Percentiles rank a stretch among this genome's conserved stretches.
Evolutionary conservation across 2,329 filamentous ascomycete species (phyloP).

Genomic region (Arthrobotrys sphaeroides): DNA sequence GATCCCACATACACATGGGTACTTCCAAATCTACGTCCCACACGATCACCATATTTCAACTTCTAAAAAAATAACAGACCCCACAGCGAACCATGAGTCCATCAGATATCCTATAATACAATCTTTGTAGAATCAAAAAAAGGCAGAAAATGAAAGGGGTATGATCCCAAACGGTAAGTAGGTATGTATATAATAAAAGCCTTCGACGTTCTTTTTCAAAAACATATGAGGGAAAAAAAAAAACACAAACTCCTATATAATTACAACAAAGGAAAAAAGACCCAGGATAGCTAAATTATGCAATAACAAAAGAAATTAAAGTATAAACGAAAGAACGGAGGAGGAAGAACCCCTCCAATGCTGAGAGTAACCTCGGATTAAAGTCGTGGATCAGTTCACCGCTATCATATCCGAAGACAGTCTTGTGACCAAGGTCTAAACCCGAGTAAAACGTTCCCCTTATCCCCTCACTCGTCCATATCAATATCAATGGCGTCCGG

Average conservation of each 20-base stretch:
- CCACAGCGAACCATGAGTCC: neutral
- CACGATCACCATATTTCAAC: too few relatives aligned
- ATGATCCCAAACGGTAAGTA: conserved; percentile 2
- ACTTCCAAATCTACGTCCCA: too few relatives aligned
- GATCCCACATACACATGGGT: too few relatives aligned
- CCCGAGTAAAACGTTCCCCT: neutral
- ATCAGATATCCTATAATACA: conserved; percentile 52
- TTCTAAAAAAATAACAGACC: neutral
- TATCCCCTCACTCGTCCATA: conserved; percentile 68
- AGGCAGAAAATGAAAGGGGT: too few relatives aligned
- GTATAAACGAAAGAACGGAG: conserved; percentile 1
- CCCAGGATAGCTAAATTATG: neutral
- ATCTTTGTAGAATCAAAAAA: conserved; percentile 29
- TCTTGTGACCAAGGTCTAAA: too few relatives aligned
- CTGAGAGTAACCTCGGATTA: neutral
- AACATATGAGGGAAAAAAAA: conserved; percentile 9
- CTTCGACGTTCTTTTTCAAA: conserved; percentile 37
- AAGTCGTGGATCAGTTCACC: neutral
- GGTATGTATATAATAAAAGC: conserved; percentile 17
- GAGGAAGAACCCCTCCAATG: neutral
- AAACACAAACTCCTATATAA: conserved; percentile 51
- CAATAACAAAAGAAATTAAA: conserved; percentile 24
- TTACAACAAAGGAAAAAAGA: conserved; percentile 34
- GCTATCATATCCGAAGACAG: neutral
- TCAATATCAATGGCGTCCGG: conserved; percentile 88